A percentile compares a stretch with the other conserved stretches of the same genome.
These are phyloP conservation scores for Leishmania braziliensis DNA, from an alignment of 208 protist genomes.

Conservation along the genomic window DNA sequence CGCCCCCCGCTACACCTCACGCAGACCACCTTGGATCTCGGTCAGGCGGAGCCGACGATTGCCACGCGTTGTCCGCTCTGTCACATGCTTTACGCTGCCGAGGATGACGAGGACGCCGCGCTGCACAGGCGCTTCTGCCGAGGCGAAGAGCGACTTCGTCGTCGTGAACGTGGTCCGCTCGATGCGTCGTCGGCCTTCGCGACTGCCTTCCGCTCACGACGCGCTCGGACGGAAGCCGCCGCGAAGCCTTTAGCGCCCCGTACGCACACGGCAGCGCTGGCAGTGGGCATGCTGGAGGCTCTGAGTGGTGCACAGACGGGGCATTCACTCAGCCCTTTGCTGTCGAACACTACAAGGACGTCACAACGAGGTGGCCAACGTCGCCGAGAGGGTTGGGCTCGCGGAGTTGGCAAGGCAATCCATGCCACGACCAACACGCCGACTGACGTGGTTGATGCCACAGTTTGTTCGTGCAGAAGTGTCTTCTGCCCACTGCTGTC, in stretches of 20 bases:
- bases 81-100: conserved; percentile 63
- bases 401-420: not conserved
- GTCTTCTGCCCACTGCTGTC: not conserved
- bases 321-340: not conserved
- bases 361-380: not conserved
- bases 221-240: not conserved
- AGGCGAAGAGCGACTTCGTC: not conserved
- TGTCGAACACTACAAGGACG: not conserved
- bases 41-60: conserved; percentile 40
- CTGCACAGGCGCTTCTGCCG: conserved; percentile 57
- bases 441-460: not conserved
- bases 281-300: conserved; percentile 12
- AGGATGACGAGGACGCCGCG: conserved; percentile 42
- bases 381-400: not conserved
- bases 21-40: conserved; percentile 81
- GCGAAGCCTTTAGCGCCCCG: not conserved
- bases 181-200: not conserved
- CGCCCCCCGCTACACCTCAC: conserved; percentile 12
- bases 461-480: not conserved
- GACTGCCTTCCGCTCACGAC: not conserved
- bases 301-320: not conserved
- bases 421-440: not conserved
- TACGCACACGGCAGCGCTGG: not conserved
- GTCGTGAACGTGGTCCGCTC: not conserved
- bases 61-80: conserved; percentile 50